Evolutionary conservation across 495 filamentous ascomycete species (phyloP).

Genomic region (Xylaria palmicola): DNA sequence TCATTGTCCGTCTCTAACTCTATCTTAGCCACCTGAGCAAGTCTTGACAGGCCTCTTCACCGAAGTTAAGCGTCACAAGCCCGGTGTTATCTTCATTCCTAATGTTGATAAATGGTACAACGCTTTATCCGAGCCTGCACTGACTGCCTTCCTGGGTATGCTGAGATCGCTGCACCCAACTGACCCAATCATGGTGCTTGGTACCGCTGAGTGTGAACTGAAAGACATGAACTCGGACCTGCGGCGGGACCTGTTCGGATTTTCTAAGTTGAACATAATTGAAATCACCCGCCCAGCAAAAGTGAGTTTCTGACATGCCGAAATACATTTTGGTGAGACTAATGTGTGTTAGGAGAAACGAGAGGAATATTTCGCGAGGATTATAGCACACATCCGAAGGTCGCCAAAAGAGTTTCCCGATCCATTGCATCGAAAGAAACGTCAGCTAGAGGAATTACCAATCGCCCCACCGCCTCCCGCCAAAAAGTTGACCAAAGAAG

Average conservation of each 20-base stretch:
- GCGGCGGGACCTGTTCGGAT: conserved; percentile 77
- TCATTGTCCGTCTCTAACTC: conserved; percentile 23
- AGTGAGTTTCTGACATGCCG: conserved; percentile 36
- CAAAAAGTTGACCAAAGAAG: conserved; percentile 65
- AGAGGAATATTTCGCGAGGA: conserved; percentile 69
- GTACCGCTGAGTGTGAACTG: conserved; percentile 66
- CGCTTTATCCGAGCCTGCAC: conserved; percentile 45
- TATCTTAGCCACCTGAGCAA: conserved; percentile 68
- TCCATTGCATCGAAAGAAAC: conserved; percentile 76
- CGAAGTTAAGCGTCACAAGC: conserved; percentile 90
- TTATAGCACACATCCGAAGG: conserved; percentile 72
- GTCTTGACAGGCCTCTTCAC: conserved; percentile 85
- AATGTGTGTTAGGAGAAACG: conserved; percentile 55
- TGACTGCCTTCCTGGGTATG: conserved; percentile 77
- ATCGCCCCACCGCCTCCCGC: conserved; percentile 69
- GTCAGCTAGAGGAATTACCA: conserved; percentile 72
- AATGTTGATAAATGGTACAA: conserved; percentile 84
- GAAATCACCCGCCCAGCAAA: conserved; percentile 62
- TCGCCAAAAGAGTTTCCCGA: conserved; percentile 84
- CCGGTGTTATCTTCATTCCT: conserved; percentile 93
- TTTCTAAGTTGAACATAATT: conserved; percentile 73
- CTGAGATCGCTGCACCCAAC: conserved; percentile 76
- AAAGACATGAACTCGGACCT: conserved; percentile 55
- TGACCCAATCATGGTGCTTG: conserved; percentile 84
- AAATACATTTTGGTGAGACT: conserved; percentile 18